These are phyloP conservation scores for Populus trichocarpa DNA, from an alignment of 441 rosid species.

Conservation along the genomic window DNA sequence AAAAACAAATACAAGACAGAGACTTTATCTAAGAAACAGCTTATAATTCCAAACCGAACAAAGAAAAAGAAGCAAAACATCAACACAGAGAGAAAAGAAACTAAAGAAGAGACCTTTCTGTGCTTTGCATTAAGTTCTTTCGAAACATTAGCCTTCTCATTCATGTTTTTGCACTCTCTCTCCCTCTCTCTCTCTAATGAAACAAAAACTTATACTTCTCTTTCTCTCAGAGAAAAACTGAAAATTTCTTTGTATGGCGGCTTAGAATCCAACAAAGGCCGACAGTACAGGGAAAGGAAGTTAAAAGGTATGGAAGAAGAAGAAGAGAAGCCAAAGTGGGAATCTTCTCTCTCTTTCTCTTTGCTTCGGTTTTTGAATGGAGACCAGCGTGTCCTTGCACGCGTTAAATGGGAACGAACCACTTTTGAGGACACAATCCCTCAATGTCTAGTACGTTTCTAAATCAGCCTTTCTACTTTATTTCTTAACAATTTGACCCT, in stretches of 20 bases:
- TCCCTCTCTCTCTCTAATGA: not conserved
- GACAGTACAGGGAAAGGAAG: conserved; percentile 10
- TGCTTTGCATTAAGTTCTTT: conserved; percentile 63
- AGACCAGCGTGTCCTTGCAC: conserved; percentile 21
- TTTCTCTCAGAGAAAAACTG: not conserved
- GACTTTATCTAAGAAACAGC: not conserved
- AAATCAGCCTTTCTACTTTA: not conserved
- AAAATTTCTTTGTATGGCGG: not conserved
- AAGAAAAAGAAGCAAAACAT: not conserved
- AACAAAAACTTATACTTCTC: not conserved
- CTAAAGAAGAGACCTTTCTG: conserved; percentile 33
- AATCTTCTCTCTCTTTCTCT: conserved; percentile 8
- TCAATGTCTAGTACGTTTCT: not conserved
- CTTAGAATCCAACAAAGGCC: conserved; percentile 19
- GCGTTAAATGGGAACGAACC: not conserved
- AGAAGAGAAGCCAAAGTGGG: conserved; percentile 27
- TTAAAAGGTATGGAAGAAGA: conserved; percentile 3
- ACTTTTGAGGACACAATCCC: not conserved
- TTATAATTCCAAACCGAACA: not conserved
- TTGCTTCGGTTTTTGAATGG: conserved; percentile 22
- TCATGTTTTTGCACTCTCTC: conserved; percentile 32
- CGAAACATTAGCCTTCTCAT: conserved; percentile 62
- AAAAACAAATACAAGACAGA: not conserved
- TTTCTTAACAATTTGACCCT: not conserved
- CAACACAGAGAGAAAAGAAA: not conserved